Evolutionary conservation across 305 asterid genomes (phyloP).

Genomic region (Fraxinus sp.): DNA sequence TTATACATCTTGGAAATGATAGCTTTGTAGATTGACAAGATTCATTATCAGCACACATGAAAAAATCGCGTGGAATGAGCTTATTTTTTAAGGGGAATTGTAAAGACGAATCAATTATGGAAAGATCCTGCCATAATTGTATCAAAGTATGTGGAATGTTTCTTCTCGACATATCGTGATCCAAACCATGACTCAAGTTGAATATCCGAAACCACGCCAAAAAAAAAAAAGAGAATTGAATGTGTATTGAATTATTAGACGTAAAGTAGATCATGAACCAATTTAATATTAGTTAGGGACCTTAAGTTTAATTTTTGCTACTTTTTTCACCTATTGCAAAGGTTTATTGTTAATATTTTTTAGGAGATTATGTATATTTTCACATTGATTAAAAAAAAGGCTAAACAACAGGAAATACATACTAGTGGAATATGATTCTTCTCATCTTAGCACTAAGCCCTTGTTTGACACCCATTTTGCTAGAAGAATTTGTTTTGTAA

Average conservation of each 20-base stretch:
- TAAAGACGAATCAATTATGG: conserved; percentile 56
- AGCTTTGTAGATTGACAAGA: conserved; percentile 41
- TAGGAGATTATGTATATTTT: neutral
- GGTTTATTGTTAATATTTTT: neutral
- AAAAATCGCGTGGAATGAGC: conserved; percentile 81
- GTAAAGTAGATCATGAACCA: neutral
- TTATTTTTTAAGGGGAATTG: conserved; percentile 79
- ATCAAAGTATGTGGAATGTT: too few species aligned
- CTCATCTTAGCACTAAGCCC: neutral
- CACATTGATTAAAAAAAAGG: neutral
- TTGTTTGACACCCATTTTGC: too few species aligned
- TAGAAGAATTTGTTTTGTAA: too few species aligned
- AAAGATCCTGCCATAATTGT: conserved; percentile 50
- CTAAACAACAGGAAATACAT: neutral
- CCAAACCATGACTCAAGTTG: too few species aligned
- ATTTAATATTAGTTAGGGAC: neutral
- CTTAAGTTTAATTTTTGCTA: neutral
- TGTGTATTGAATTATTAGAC: too few species aligned
- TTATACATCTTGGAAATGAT: conserved; percentile 63
- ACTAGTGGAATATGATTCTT: neutral
- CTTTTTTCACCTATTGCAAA: too few species aligned
- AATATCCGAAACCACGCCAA: too few species aligned
- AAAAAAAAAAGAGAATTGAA: too few species aligned
- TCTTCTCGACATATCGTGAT: neutral
- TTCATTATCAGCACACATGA: conserved; percentile 50